Base-by-base conservation (phyloP, 2,329 filamentous ascomycete genomes). In the Metarhizium album region DNA sequence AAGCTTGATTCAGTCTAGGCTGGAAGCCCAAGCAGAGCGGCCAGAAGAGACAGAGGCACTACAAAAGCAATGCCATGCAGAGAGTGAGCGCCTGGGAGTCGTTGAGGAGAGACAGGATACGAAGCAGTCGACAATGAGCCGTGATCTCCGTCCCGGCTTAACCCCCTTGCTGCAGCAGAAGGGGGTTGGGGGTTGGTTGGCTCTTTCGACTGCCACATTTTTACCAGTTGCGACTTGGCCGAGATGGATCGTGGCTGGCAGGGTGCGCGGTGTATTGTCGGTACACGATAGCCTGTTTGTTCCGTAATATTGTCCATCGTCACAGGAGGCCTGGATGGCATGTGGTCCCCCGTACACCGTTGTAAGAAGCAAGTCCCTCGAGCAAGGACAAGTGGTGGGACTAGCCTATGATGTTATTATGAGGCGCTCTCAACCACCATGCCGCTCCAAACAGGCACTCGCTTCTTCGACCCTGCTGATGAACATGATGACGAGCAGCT, bases 21-120 rank as follows among this genome's bases (percentile, higher is more conserved):
- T 49, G 42, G 20, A 14, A 31, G 48, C 48, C 42, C 48, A 53
- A 46, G 43, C 31, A 37, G 46, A 50, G 47, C 38, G 27, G 51
- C 52, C 50, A 49, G 42, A 38, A 46, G 18, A 42, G 42, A 42
- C 42, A 46, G 50, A 37, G 23, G 38, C 45, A 45, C 49, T 16
- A 45, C 45, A 52, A 53, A 52, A 51, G 50, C 46, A 52, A 52
- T 49, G 47, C n/a, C 40, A 38, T 55, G 49, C 49, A 52, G 43
- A 45, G 38, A 40, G 18, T 42, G 27, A 31, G 47, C 33, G 33
- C 24, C 29, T 24, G 27, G 18, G 24, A 42, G 37, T 27, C 23
- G 29, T 47, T 42, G 43, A 50, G 31, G 43, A 51, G 40, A 48
- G 46, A 49, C 18, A 18, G 29, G 50, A 38, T 35, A 48, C 42